phyloP scores from a whole-genome alignment of 164 flowering plant genomes.

The Magnolia changhungtana region DNA sequence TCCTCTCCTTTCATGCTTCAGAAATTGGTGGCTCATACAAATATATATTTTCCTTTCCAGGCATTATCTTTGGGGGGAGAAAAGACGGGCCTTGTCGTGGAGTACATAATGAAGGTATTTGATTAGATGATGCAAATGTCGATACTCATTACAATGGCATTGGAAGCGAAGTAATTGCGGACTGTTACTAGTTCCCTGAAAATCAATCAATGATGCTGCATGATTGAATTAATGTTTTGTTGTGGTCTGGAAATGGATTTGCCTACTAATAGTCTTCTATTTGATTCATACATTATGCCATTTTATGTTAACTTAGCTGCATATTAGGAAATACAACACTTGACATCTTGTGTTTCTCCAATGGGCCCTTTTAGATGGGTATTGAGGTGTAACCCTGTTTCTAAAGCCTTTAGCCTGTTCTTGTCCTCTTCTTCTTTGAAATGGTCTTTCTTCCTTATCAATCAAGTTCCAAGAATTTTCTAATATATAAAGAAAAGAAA shows the following conservation, averaged over 20 bases:
- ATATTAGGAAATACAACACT: too few relatives aligned
- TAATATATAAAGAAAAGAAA: too few relatives aligned
- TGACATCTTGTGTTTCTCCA: too few relatives aligned
- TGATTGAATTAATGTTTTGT: not conserved
- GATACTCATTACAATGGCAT: not conserved
- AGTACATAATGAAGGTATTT: conserved; percentile 84
- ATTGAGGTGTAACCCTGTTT: too few relatives aligned
- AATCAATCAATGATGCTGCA: not conserved
- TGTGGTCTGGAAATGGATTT: not conserved
- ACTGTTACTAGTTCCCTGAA: not conserved
- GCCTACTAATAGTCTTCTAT: not conserved
- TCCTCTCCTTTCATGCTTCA: not conserved
- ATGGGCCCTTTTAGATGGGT: too few relatives aligned
- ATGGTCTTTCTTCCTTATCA: too few relatives aligned
- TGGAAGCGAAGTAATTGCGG: too few relatives aligned
- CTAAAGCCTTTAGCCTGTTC: too few relatives aligned
- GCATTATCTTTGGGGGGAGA: conserved; percentile 79
- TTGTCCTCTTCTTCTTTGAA: too few relatives aligned
- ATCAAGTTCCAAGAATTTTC: too few relatives aligned
- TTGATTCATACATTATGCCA: not conserved
- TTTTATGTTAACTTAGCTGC: too few relatives aligned
- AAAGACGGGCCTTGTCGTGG: conserved; percentile 70
- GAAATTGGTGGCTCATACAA: too few relatives aligned
- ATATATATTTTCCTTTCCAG: conserved; percentile 29
- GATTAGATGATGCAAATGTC: conserved; percentile 3